Percentiles rank a stretch among this genome's conserved stretches.
Conservation (phyloP, 257 asterid species). For the Fraxinus anomala region DNA sequence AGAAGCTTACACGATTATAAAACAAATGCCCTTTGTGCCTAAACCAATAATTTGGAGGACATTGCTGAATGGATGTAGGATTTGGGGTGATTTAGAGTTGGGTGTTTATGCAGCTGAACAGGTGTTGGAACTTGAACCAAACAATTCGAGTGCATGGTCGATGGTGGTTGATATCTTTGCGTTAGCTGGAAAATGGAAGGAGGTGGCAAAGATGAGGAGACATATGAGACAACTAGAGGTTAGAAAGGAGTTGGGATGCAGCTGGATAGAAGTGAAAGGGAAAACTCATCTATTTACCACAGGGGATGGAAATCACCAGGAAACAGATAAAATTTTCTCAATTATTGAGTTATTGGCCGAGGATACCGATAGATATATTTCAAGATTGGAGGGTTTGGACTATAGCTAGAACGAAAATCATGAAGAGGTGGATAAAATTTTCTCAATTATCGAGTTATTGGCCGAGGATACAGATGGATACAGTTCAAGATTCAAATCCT, state of each 20-base stretch:
- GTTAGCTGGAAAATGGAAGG: slow-evolving; percentile 51
- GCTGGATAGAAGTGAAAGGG: slow-evolving; percentile 49
- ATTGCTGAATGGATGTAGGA: slow-evolving; percentile 42
- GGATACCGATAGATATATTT: neutral
- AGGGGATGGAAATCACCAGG: slow-evolving; percentile 11
- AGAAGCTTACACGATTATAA: slow-evolving; percentile 40
- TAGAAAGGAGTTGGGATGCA: slow-evolving; percentile 47
- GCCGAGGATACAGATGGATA: slow-evolving; percentile 12
- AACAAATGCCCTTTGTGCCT: slow-evolving; percentile 32
- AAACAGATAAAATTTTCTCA: slow-evolving; percentile 12
- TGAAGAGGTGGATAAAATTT: slow-evolving; percentile 14
- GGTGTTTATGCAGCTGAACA: slow-evolving; percentile 38
- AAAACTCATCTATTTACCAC: slow-evolving; percentile 26
- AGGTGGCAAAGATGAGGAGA: slow-evolving; percentile 40
- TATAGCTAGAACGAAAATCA: neutral
- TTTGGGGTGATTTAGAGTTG: slow-evolving; percentile 38
- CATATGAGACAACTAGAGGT: slow-evolving; percentile 30
- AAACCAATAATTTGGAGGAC: slow-evolving; percentile 48
- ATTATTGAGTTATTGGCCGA: slow-evolving; percentile 21
- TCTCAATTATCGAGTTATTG: slow-evolving; percentile 14
- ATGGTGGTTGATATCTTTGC: slow-evolving; percentile 42
- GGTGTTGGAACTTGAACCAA: slow-evolving; percentile 46
- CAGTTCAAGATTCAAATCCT: neutral
- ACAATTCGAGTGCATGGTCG: slow-evolving; percentile 35
- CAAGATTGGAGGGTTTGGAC: neutral